Evolutionary conservation across 2,329 filamentous ascomycete genomes (phyloP), one percentile per base, ranked within the genome.

Genomic region (Claviceps quebecensis): DNA sequence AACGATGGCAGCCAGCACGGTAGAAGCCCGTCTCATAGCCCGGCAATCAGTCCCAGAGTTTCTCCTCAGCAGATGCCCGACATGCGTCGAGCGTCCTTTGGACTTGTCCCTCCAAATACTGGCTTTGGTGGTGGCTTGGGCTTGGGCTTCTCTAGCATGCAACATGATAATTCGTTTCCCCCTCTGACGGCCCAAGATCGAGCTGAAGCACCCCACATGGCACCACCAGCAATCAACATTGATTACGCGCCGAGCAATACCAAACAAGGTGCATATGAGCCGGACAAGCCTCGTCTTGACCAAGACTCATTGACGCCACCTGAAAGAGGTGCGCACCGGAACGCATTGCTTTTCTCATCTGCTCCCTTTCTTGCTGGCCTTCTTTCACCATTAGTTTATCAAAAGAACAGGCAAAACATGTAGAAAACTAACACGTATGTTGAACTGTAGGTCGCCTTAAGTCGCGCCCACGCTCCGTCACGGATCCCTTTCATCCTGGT

Each of bases 181-280:
- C 65, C 70, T 34, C 65, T 80, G 17, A 69, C 72, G 51, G 69
- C 72, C 23, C 65, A 66, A n/a, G 67, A 65, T 26, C 68, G 68
- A 23, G 65, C 68, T 34, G 85, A 90, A 52, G 77, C 86, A 63
- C 78, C 80, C 5, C 81, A 86, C 58, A 93, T 95, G 83, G 85
- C 84, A 3, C 87, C 90, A n/a, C 90, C 90, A 0, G 87, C 90
- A 49, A 96, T 96, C 67, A 95, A 93, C 63, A 93, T 96, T 59
- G 87, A 95, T 63, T 89, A 87, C 65, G 90, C 89, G 16, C 90
- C 90, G 23, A 83, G 83, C 79, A 85, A 49, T 72, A 77, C 53
- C 37, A 67, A 64, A 54, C 59, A 57, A 29, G 59, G 57, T 37
- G 50, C 57, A 36, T 68, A 67, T 52, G 63, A 66, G 46, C 77